phyloP scores from a whole-genome alignment of 2,329 filamentous ascomycete species.

The Ascochyta lentis region DNA sequence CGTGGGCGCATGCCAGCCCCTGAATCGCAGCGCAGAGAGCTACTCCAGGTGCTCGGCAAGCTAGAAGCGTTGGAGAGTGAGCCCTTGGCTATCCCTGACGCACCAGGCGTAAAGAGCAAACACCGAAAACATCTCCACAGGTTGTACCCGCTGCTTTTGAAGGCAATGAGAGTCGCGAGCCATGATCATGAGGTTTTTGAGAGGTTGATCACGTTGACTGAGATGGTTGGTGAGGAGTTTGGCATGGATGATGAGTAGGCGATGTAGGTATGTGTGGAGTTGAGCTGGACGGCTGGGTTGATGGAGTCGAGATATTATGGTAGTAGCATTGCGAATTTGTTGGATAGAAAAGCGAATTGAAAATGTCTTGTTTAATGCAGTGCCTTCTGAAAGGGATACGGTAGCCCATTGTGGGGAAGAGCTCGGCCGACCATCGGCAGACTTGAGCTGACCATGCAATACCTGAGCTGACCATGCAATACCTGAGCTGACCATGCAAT shows the following conservation, averaged over 20 bases:
- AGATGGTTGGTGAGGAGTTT: constrained; percentile 51
- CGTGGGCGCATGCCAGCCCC: constrained; percentile 89
- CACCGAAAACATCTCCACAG: constrained; percentile 76
- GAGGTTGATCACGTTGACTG: constrained; percentile 48
- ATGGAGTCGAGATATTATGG: too few species aligned
- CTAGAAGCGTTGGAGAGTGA: constrained; percentile 74
- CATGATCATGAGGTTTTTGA: constrained; percentile 67
- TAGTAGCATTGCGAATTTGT: too few species aligned
- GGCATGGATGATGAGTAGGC: constrained; percentile 33
- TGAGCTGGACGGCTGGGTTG: too few species aligned
- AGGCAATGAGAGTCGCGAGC: constrained; percentile 66
- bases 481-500: too few species aligned
- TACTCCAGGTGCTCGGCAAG: constrained; percentile 72
- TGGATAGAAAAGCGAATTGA: too few species aligned
- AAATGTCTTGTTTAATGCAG: too few species aligned
- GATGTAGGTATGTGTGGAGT: too few species aligned
- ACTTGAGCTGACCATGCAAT: too few species aligned
- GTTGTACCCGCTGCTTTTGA: constrained; percentile 78
- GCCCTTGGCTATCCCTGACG: constrained; percentile 69
- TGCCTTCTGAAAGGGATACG: too few species aligned
- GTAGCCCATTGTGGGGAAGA: too few species aligned
- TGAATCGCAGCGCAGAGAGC: constrained; percentile 77
- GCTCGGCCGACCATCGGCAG: too few species aligned
- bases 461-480: too few species aligned
- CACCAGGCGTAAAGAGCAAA: constrained; percentile 33